Evolutionary conservation across 768 basidiomycete genomes (phyloP).

Genomic region (Paxillus ammoniavirescens): DNA sequence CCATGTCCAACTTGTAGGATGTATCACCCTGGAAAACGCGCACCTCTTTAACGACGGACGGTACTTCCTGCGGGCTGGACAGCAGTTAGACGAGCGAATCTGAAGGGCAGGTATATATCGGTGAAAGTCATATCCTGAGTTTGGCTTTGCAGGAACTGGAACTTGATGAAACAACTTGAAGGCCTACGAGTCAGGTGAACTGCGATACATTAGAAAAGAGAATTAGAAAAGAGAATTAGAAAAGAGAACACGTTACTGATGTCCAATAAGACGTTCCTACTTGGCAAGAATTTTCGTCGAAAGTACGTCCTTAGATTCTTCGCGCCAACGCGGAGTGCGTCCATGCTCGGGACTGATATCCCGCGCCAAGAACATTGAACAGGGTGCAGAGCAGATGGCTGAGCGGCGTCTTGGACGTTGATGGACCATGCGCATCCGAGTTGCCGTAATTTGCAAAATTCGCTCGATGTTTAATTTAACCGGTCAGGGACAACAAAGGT

Average conservation of each 20-base stretch:
- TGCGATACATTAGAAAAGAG: constrained; percentile 4
- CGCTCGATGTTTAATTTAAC: too few species aligned
- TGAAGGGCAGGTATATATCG: background rate
- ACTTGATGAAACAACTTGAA: constrained; percentile 88
- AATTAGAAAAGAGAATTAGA: too few species aligned
- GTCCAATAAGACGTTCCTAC: constrained; percentile 68
- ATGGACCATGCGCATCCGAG: too few species aligned
- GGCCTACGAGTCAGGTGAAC: constrained; percentile 75
- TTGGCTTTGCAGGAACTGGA: constrained; percentile 69
- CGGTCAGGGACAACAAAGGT: background rate
- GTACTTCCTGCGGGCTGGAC: constrained; percentile 89
- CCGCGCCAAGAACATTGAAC: constrained; percentile 52
- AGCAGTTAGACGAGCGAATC: constrained; percentile 80
- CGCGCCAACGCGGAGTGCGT: background rate
- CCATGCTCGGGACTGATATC: background rate
- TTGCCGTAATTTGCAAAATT: too few species aligned
- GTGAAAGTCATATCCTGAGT: constrained; percentile 1
- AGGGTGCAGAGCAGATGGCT: constrained; percentile 33
- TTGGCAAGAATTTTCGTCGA: constrained; percentile 84
- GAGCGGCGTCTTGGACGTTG: too few species aligned
- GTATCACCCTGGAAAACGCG: constrained; percentile 67
- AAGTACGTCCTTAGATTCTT: constrained; percentile 40
- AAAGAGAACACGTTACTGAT: constrained; percentile 13
- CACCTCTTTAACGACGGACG: constrained; percentile 93
- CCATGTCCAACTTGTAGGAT: constrained; percentile 42